These are phyloP conservation scores for Pythium utonaiense DNA, from an alignment of 352 stramenopile genomes.

Conservation along the genomic window DNA sequence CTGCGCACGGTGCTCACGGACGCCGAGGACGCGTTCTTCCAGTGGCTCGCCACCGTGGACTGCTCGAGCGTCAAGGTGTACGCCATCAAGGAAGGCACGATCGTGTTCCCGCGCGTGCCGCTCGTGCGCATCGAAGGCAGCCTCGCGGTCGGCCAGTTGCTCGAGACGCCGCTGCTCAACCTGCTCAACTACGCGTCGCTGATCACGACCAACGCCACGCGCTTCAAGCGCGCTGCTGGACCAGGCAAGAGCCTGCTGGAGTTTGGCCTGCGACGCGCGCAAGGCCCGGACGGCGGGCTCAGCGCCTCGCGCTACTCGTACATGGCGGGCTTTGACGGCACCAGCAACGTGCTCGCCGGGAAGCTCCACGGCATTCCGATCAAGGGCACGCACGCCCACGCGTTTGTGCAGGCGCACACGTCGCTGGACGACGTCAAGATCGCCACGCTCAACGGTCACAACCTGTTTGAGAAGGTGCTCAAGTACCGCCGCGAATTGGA, in stretches of 20 bases:
- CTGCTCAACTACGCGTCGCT: conserved; percentile 98
- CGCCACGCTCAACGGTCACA: conserved; percentile 53
- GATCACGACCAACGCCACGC: conserved; percentile 96
- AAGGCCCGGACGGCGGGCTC: conserved; percentile 97
- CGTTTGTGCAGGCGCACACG: conserved; percentile 96
- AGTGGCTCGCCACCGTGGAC: conserved; percentile 92
- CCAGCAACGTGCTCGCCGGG: conserved; percentile 96
- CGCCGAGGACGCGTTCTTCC: conserved; percentile 94
- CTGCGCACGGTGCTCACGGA: conserved; percentile 83
- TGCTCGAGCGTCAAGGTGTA: conserved; percentile 92
- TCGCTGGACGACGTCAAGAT: conserved; percentile 90
- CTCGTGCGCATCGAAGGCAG: conserved; percentile 93
- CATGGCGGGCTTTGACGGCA: conserved; percentile 97
- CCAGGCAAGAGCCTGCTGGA: conserved; percentile 86
- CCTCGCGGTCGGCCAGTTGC: conserved; percentile 93
- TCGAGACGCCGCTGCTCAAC: conserved; percentile 98
- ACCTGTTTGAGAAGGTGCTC: conserved; percentile 79
- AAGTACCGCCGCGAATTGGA: conserved; percentile 79
- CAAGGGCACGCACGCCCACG: conserved; percentile 97
- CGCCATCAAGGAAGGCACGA: conserved; percentile 94
- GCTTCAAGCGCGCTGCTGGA: conserved; percentile 93
- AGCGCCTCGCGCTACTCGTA: conserved; percentile 97
- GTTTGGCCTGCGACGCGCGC: conserved; percentile 92
- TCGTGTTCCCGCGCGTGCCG: conserved; percentile 96
- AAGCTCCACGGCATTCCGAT: conserved; percentile 95